Percentiles rank a stretch among this genome's conserved stretches.
phyloP scores from a whole-genome alignment of 306 rosid species.

The Cucurbita ficifolia region DNA sequence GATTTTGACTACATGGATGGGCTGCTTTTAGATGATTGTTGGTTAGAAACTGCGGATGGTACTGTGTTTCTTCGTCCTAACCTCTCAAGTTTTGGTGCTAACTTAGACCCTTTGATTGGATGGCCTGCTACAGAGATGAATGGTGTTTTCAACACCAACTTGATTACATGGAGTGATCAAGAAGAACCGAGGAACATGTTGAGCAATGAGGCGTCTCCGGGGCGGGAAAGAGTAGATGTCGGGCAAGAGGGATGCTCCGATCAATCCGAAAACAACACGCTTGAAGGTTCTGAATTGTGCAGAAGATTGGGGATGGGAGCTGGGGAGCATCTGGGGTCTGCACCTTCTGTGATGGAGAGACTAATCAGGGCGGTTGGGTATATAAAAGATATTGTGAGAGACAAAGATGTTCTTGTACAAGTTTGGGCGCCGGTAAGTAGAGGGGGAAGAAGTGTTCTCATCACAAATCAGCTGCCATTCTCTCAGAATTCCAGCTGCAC shows the following conservation, averaged over 20 bases:
- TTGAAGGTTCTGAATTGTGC: constrained; percentile 24
- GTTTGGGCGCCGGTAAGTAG: constrained; percentile 64
- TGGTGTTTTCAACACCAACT: constrained; percentile 10
- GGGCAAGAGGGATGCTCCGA: constrained; percentile 9
- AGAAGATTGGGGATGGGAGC: constrained; percentile 58
- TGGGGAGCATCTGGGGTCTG: constrained; percentile 17
- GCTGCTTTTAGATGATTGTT: constrained; percentile 59
- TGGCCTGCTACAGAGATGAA: constrained; percentile 40
- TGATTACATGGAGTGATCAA: constrained; percentile 18
- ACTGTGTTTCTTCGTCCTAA: constrained; percentile 39
- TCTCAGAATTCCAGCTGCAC: constrained; percentile 31
- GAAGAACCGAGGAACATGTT: constrained; percentile 10
- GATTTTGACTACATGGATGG: constrained; percentile 79
- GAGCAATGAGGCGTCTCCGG: not conserved
- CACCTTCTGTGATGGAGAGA: constrained; percentile 43
- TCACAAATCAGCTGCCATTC: constrained; percentile 46
- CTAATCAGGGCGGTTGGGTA: constrained; percentile 41
- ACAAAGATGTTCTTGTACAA: constrained; percentile 68
- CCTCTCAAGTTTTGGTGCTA: constrained; percentile 33
- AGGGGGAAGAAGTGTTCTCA: constrained; percentile 51
- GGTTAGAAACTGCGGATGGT: constrained; percentile 72
- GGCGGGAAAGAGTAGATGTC: constrained; percentile 15
- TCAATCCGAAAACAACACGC: constrained; percentile 20
- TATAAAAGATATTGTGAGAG: constrained; percentile 38
- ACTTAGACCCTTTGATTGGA: constrained; percentile 36